Base-by-base conservation (phyloP, 129 eudicot genomes). In the Arctium minus region DNA sequence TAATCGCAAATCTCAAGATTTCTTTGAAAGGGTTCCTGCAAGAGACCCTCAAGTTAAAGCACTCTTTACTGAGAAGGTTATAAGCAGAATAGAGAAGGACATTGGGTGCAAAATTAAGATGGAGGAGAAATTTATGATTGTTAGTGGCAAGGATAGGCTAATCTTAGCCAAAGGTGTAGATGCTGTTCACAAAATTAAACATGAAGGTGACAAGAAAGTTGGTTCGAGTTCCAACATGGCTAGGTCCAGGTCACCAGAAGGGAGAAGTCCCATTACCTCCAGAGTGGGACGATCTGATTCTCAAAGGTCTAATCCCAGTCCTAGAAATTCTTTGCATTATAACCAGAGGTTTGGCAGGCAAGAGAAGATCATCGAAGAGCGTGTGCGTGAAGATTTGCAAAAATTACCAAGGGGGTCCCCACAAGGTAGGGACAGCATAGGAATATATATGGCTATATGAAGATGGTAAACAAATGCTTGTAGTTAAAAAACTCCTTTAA, bases 81-180 rank as follows among this genome's bases (percentile, higher is more conserved):
- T 93, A 53, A 87, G 56, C 74, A 84, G 85, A 50, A 89, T 96
- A 79, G 97, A 96, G 82, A 87, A 86, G 81, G 97, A 96, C 72
- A 86, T 88, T 80, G 99, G 97, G 74, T 96, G 98, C 89, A 96
- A 91, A 89, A 90, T 96, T 18, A 91, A 85, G 79, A 80, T 96
- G 42, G 97, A 93, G 70, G 99, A 96, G 76, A 96, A 93, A 78
- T 96, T 96, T 76, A 90, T 96, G 40, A 93, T 96, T 69, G 97
- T 96, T 31, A 93, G 97, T 85, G 99, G 95, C 72, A 96, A 96
- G 89, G 99, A 95, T 82, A 85, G 97, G 76, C 82, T 83, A 79
- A 89, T 93, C 39, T 78, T 95, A 89, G 73, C 89, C 56, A 95
- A 93, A 81, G 99, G 99, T 76, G 97, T 95, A 27, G 97, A 95